Evolutionary conservation across 768 basidiomycete species (phyloP), one percentile per base, ranked within the genome.

Genomic region (Macrolepiota fuliginosa): DNA sequence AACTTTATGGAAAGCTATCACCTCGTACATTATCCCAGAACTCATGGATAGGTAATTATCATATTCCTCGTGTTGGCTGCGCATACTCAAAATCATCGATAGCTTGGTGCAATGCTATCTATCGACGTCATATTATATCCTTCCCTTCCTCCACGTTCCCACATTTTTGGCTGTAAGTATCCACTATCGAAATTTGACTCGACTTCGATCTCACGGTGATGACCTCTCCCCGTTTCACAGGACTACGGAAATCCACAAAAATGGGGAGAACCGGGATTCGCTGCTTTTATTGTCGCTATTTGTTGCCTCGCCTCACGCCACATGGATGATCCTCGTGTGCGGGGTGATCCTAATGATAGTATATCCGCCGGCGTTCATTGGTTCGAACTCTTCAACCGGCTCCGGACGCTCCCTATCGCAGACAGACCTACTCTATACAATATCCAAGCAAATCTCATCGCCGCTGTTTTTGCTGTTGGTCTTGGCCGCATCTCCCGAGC

Each of bases 191-290:
- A 19, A 27, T 49, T 62, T 62, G 17, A 55, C 51, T 49, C 10
- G 46, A 32, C 39, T 54, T 36, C 37, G 52, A 55, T 53, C 55
- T 64, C 39, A 53, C 57, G 24, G 58, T 36, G 9, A 45, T 25
- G 13, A 39, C 27, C 22, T 42, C 50, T 22, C 19, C 36, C 22
- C 61, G 36, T 58, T 45, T 39, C 49, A 55, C 59, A 92, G 89
- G 94, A 97, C 73, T 97, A 97, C 71, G 92, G 92, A 45, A 92
- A 94, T 65, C 95, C 95, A 54, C 85, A 86, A 74, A 95, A 95
- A 79, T 96, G 95, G 94, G 92, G 89, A 54, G 94, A 96, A 74
- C 92, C 95, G 7, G 95, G 95, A 9, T 97, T 97, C 69, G 93
- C 91, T 42, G 88, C 94, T 10, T 95, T 96, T 70, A 92, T 96